phyloP scores from a whole-genome alignment of 2,329 filamentous ascomycete genomes.

The Endoconidiophora polonica region DNA sequence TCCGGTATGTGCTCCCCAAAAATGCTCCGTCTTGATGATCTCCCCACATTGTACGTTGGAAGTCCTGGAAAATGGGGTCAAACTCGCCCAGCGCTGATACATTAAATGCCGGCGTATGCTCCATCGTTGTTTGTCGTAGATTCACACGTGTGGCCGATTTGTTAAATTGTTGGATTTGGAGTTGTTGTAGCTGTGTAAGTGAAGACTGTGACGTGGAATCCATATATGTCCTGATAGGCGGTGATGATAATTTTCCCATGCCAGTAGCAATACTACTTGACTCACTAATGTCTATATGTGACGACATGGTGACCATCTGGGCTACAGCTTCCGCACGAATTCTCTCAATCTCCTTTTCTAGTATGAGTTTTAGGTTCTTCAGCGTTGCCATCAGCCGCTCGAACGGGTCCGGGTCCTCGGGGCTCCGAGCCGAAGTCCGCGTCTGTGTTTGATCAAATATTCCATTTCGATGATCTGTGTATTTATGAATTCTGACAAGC shows the following conservation, averaged over 20 bases:
- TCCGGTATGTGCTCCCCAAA: conserved; percentile 21
- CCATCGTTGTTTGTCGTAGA: background rate
- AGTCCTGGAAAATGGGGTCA: conserved; percentile 25
- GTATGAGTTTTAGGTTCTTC: conserved; percentile 7
- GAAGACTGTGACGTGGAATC: too few relatives aligned
- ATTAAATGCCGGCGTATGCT: background rate
- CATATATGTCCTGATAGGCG: too few relatives aligned
- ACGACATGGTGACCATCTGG: background rate
- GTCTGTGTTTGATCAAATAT: conserved; percentile 14
- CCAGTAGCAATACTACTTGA: too few relatives aligned
- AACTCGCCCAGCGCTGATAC: conserved; percentile 16
- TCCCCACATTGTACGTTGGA: conserved; percentile 17
- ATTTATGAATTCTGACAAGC: conserved; percentile 19
- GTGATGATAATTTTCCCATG: too few relatives aligned
- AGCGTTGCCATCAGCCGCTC: conserved; percentile 12
- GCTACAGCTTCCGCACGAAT: conserved; percentile 1
- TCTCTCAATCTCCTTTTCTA: conserved; percentile 12
- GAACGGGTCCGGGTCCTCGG: conserved; percentile 11
- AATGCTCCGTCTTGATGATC: conserved; percentile 15
- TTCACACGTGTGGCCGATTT: too few relatives aligned
- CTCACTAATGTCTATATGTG: background rate
- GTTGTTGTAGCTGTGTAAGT: conserved; percentile 7
- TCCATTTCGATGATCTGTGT: conserved; percentile 20
- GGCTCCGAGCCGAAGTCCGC: background rate
- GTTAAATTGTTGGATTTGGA: background rate